Conservation (phyloP, 768 basidiomycete species). For the Pleurotus platypus region DNA sequence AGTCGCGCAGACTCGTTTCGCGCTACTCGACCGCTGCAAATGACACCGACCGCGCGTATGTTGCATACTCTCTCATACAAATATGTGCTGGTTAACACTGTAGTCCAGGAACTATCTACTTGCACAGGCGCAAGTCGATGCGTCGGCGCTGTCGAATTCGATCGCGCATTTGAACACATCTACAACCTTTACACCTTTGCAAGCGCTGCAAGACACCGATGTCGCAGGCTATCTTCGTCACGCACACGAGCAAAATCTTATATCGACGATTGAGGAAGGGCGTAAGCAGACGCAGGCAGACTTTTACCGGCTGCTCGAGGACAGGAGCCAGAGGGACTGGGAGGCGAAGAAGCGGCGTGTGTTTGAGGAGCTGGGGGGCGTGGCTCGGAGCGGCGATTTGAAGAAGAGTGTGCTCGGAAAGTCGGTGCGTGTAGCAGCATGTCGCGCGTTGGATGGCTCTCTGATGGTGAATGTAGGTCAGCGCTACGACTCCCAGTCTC, state of each 20-base stretch:
- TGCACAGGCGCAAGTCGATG: conserved; percentile 92
- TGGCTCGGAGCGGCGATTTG: conserved; percentile 51
- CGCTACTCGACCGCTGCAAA: conserved; percentile 60
- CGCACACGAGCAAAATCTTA: conserved; percentile 91
- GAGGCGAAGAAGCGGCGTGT: conserved; percentile 86
- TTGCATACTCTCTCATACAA: conserved; percentile 8
- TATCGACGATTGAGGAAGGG: conserved; percentile 90
- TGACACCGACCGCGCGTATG: conserved; percentile 75
- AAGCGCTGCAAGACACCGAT: conserved; percentile 91
- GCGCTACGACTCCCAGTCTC: conserved; percentile 43
- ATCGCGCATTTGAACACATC: conserved; percentile 82
- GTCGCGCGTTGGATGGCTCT: conserved; percentile 14
- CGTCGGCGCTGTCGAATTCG: conserved; percentile 77
- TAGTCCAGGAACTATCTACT: conserved; percentile 78
- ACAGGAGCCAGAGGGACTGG: conserved; percentile 77
- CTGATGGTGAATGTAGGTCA: conserved; percentile 21
- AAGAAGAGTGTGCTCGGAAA: conserved; percentile 62
- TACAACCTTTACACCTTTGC: conserved; percentile 84
- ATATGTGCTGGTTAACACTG: background rate
- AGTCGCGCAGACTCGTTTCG: conserved; percentile 80
- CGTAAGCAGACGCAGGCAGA: conserved; percentile 80
- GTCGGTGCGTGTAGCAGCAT: conserved; percentile 18
- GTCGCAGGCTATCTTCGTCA: conserved; percentile 93
- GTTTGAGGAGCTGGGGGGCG: conserved; percentile 84
- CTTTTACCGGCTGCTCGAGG: conserved; percentile 79